These are phyloP conservation scores for Acacia pycnantha DNA, from an alignment of 331 rosid genomes.

Conservation along the genomic window DNA sequence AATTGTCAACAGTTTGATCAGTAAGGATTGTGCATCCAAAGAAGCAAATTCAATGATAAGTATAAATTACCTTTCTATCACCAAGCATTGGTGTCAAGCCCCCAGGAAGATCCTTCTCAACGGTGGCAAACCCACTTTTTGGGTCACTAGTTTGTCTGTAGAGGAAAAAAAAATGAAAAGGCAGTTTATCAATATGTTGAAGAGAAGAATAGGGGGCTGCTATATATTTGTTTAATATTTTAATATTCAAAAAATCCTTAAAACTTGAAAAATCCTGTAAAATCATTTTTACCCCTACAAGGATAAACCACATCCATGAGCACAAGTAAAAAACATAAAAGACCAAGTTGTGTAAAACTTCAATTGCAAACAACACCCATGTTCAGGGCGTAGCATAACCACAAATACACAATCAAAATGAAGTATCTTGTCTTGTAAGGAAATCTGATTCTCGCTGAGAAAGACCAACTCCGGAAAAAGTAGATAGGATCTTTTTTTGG, in stretches of 20 bases:
- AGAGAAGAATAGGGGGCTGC: not conserved
- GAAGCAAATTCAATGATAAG: not conserved
- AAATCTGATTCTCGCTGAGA: too few relatives aligned
- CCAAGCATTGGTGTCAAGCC: slow-evolving; percentile 99
- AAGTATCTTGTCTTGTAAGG: not conserved
- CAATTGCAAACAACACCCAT: too few relatives aligned
- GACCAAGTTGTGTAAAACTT: not conserved
- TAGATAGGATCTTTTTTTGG: not conserved
- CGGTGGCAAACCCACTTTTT: slow-evolving; percentile 95
- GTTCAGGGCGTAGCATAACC: not conserved
- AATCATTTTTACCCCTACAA: not conserved
- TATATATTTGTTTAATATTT: not conserved
- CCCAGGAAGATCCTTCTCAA: slow-evolving; percentile 92
- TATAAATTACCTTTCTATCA: slow-evolving; percentile 75
- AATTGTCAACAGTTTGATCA: not conserved
- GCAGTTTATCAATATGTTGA: slow-evolving; percentile 6
- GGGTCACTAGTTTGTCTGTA: slow-evolving; percentile 97
- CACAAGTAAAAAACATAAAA: not conserved
- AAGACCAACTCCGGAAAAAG: too few relatives aligned
- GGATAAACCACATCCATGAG: not conserved
- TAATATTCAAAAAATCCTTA: not conserved
- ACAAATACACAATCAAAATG: not conserved
- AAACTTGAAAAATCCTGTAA: not conserved
- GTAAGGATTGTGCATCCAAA: not conserved
- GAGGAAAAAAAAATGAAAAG: slow-evolving; percentile 4